Evolutionary conservation across 2,329 filamentous ascomycete genomes (phyloP).

Genomic region (Botryotinia globosa): DNA sequence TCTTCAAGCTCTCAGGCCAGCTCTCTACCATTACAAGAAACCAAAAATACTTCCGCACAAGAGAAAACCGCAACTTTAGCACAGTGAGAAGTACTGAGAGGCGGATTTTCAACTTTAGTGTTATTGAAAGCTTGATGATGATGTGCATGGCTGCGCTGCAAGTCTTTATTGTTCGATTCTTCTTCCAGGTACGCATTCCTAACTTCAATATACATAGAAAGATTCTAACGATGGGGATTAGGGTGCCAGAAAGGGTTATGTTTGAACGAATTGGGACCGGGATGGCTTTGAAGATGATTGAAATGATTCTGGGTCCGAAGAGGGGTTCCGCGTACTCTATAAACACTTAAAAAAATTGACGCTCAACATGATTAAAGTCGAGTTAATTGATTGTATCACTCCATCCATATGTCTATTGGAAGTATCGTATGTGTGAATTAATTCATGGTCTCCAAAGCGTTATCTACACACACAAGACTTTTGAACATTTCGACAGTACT

Average conservation of each 20-base stretch:
- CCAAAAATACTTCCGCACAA: constrained; percentile 98
- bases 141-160: constrained; percentile 93
- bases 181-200: constrained; percentile 72
- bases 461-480: neutral
- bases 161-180: constrained; percentile 96
- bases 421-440: neutral
- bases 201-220: neutral
- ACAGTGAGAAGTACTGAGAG: constrained; percentile 94
- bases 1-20: constrained; percentile 86
- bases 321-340: constrained; percentile 17
- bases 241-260: constrained; percentile 68
- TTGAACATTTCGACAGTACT: neutral
- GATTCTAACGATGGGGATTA: constrained; percentile 33
- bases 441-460: neutral
- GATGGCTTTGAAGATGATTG: constrained; percentile 20
- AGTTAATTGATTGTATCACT: constrained; percentile 5
- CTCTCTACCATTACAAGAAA: constrained; percentile 92
- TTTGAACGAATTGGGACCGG: constrained; percentile 45
- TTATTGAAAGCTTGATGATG: constrained; percentile 90
- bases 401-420: neutral
- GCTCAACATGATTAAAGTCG: constrained; percentile 1
- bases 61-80: constrained; percentile 98
- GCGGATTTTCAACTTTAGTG: constrained; percentile 94
- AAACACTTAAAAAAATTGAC: constrained; percentile 15
- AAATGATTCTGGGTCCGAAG: constrained; percentile 17